Evolutionary conservation across 208 protist species (phyloP), one percentile per base, ranked within the genome.

Genomic region (Leishmania tarentolae): DNA sequence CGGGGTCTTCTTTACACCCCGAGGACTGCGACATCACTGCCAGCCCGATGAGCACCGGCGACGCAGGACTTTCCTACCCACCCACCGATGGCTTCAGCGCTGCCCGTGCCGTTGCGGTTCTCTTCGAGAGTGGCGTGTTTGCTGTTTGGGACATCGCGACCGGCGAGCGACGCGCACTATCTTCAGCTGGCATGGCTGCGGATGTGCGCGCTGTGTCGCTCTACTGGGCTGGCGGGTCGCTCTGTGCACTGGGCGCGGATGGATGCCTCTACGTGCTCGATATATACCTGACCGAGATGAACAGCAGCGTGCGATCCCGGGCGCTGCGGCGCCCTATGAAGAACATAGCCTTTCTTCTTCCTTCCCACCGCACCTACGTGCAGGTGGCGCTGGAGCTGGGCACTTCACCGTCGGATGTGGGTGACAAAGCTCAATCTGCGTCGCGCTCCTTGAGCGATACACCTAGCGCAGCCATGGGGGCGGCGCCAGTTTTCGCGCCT

Each of bases 321-420:
- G 81, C 90, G 4, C 84, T 93, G 71, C 90, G 93, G 35, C 87
- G 93, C 11, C 92, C 93, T 0, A 78, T 97, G 76, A 86, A 95
- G 56, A 94, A 86, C 66, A 79, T 90, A 59, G 85, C 93, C n/a
- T 97, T 97, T 84, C 86, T 97, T 52, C 76, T 92, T 31, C 88
- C 93, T 28, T 66, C 87, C 2, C 92, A 97, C 35, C 87, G 92
- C 40, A 95, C 88, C 37, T 93, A 92, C 52, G 77, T 97, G 79
- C 91, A 94, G 77, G 87, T 90, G 88, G 78, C 79, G 24, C 72
- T 83, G 78, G 79, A 87, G 76, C 73, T 84, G 8, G 73, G 52
- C 56, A 65, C 68, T n/a, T 50, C 68, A 19, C 17, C 24, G 13
- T 75, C n/a, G 28, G 61, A 7, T 46, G 46, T 17, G 3, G 46